Evolutionary conservation across 495 filamentous ascomycete genomes (phyloP), one percentile per base, ranked within the genome.

Genomic region (Trichoderma parareesei): DNA sequence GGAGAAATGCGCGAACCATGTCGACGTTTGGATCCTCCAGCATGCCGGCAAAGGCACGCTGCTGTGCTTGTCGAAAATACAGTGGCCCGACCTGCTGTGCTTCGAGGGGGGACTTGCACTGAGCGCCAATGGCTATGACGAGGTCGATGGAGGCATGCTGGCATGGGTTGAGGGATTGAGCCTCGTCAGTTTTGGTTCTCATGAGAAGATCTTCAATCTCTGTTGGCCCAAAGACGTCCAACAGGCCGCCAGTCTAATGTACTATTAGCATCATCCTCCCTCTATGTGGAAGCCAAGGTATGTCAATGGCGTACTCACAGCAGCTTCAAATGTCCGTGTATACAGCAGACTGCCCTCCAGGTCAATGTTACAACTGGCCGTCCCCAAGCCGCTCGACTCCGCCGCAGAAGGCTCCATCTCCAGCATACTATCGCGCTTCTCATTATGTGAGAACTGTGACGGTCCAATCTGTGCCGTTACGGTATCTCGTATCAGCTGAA

Each of bases 61-160:
- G 61, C 53, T 65, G 64, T 13, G 64, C 40, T 43, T 79, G 77
- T 3, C 80, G 70, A 2, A 77, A 78, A 18, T 80, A 66, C 8
- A 75, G 76, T 6, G 44, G 38, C 20, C 46, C 53, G 18, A 35
- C 11, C 20, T 60, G 27, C 27, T 62, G 41, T 9, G 57, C 40
- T 40, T 46, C 67, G 64, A 64, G 37, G 67, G 66, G 53, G 20
- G 65, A 61, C 77, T 80, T 79, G 65, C 78, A 81, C 79, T 77
- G 8, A 77, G 69, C 1, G 74, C 79, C 40, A 78, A 66, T 16
- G 75, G 78, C 77, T 5, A 81, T 73, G 0, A 78, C 78, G 38
- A 81, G 60, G 38, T 81, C 79, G 74, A 79, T 78, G 57, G 77
- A 78, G 8, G 78, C 76, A 7, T 74, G 73, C 48, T 81, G 78